Evolutionary conservation across 805 yeast genomes (phyloP).

Genomic region (Brettanomyces naardenensis): DNA sequence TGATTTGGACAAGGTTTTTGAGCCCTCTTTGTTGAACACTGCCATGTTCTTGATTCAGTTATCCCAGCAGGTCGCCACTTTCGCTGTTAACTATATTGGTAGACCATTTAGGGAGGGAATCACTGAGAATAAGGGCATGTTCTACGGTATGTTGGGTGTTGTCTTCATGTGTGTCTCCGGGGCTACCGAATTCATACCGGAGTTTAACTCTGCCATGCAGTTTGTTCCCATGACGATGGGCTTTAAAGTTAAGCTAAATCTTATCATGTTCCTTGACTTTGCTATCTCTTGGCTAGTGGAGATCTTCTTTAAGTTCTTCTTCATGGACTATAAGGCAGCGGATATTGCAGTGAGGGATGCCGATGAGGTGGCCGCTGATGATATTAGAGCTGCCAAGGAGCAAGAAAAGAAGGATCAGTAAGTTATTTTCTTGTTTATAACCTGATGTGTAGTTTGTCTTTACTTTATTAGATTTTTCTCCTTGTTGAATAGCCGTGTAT

Average conservation of each 20-base stretch:
- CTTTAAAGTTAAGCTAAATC: constrained; percentile 74
- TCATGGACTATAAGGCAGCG: constrained; percentile 86
- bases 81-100: constrained; percentile 96
- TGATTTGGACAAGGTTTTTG: constrained; percentile 82
- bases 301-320: constrained; percentile 68
- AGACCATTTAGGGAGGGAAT: constrained; percentile 92
- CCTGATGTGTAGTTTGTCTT: neutral
- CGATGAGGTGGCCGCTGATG: constrained; percentile 14
- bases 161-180: constrained; percentile 84
- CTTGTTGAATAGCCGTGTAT: neutral
- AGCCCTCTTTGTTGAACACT: constrained; percentile 88
- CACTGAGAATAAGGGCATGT: constrained; percentile 91
- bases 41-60: constrained; percentile 92
- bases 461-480: neutral
- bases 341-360: constrained; percentile 60
- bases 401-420: neutral
- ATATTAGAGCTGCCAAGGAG: neutral
- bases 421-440: neutral
- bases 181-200: constrained; percentile 91
- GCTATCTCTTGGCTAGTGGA: constrained; percentile 74
- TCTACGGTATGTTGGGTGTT: constrained; percentile 88
- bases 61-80: constrained; percentile 95
- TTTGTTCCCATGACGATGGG: constrained; percentile 75
- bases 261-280: constrained; percentile 67
- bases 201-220: constrained; percentile 83